Base-by-base conservation (phyloP, 345 rosid genomes). In the Anacardium occidentale region DNA sequence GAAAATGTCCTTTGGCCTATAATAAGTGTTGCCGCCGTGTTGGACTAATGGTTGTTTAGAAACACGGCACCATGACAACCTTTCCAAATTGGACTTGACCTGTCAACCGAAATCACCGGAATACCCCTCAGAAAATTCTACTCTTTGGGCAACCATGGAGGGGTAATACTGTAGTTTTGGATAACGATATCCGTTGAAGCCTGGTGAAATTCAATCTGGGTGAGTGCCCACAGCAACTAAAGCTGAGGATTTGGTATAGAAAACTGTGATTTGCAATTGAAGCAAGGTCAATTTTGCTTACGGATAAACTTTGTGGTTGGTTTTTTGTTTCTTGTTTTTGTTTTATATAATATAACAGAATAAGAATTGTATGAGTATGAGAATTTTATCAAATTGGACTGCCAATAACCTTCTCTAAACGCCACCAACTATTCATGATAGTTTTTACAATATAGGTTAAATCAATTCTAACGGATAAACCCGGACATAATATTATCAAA, bases 11-110 rank as follows among this genome's bases (percentile, higher is more conserved):
- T n/a, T n/a, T n/a, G n/a, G n/a, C n/a, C n/a, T n/a, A n/a, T n/a
- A n/a, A n/a, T 50, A 15, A 15, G 18, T 50, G 18, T 14, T 65
- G 84, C 91, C 88, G 85, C 68, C 87, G 48, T 47, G 25, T 72
- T 77, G 69, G 87, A 81, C 84, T 50, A 24, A 74, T 51, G 34
- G 51, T 21, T 24, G 81, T 47, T 47, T 8, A 17, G 62, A 74
- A 76, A 83, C 79, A 72, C 80, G 80, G 57, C 69, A 68, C 29
- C 24, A 0, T 20, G 58, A 26, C 76, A 50, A 50, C 29, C 68
- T 77, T 15, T 9, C 22, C 20, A 2, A 25, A 34, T 61, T 75
- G 74, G 80, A 78, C 84, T 55, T 52, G 82, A 78, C 84, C 15
- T 6, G 22, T 72, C 13, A 6, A 1, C 0, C 9, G 7, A 8